Percentiles rank a stretch among this genome's conserved stretches.
Conservation (phyloP, 2,329 filamentous ascomycete genomes). For the Colletotrichum sp. region DNA sequence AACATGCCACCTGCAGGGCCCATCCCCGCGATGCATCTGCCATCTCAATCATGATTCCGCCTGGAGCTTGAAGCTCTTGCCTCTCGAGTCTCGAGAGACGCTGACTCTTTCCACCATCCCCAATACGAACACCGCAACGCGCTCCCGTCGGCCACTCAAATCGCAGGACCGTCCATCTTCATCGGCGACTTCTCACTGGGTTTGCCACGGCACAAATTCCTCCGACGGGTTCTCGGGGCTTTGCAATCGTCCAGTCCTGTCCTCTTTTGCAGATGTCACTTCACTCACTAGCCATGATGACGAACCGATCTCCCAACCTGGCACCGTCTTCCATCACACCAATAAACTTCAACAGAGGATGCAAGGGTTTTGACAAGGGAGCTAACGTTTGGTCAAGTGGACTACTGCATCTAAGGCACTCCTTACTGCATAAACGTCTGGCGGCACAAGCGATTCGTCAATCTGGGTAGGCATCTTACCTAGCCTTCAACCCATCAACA, state of each 20-base stretch:
- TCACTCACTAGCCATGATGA: background rate
- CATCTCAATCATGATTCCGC: slow-evolving; percentile 4
- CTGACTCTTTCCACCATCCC: background rate
- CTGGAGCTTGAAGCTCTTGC: background rate
- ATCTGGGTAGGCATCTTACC: background rate
- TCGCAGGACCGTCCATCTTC: background rate
- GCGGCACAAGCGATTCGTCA: background rate
- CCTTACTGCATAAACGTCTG: background rate
- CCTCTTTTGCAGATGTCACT: background rate
- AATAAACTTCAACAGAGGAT: background rate
- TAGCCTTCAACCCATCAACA: background rate
- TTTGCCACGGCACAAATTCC: background rate
- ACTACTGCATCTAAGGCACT: background rate
- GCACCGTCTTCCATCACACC: background rate
- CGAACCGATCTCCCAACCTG: background rate
- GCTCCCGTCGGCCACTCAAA: background rate
- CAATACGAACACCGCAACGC: background rate
- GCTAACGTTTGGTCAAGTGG: background rate
- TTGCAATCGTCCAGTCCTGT: background rate
- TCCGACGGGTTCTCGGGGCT: background rate
- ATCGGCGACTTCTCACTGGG: background rate
- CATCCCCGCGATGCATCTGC: slow-evolving; percentile 4
- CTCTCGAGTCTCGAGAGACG: background rate
- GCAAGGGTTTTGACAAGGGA: background rate
- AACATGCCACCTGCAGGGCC: background rate